Evolutionary conservation across 2,329 filamentous ascomycete species (phyloP), one percentile per base, ranked within the genome.

Genomic region (Helminthosporium solani): DNA sequence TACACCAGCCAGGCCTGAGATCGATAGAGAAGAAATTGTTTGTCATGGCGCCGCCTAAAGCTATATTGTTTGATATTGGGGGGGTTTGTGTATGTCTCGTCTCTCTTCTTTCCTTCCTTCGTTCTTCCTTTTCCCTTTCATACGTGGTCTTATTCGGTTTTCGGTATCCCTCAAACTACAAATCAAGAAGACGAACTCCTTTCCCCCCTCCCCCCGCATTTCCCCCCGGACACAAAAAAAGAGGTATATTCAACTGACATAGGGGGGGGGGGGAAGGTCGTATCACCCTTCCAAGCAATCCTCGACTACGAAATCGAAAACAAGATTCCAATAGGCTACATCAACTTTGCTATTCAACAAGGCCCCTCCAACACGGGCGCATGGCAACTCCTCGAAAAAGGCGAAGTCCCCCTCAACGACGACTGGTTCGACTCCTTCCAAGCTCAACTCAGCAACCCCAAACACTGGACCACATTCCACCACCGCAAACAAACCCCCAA

Each of bases 211-310:
- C 11, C 15, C 30, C 21, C 47, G 12, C 37, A 30, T 31, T 36
- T 31, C 18, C 16, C 9, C 16, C 23, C 20, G n/a, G n/a, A 34
- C 12, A 2, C 21, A 18, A 40, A 11, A 34, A 27, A 20, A 40
- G n/a, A 3, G 14, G n/a, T n/a, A n/a, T n/a, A n/a, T n/a, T n/a
- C n/a, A n/a, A 20, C 25, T 27, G 25, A 27, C 25, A 27, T 7
- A 27, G n/a, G n/a, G n/a, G n/a, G n/a, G n/a, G n/a, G n/a, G n/a
- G n/a, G n/a, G n/a, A n/a, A 95, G 91, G 90, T 96, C 44, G 77
- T 87, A 19, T 96, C 90, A 1, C 94, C 94, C 8, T 91, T 99
- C 63, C 90, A 95, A 74, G 85, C 88, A 2, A 97, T 99, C 60
- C 78, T 95, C 46, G 87, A 95, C 72, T 96, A 96, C 68, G 94